phyloP scores from a whole-genome alignment of 2,329 filamentous ascomycete species.

The Paracamarosporium sp. region DNA sequence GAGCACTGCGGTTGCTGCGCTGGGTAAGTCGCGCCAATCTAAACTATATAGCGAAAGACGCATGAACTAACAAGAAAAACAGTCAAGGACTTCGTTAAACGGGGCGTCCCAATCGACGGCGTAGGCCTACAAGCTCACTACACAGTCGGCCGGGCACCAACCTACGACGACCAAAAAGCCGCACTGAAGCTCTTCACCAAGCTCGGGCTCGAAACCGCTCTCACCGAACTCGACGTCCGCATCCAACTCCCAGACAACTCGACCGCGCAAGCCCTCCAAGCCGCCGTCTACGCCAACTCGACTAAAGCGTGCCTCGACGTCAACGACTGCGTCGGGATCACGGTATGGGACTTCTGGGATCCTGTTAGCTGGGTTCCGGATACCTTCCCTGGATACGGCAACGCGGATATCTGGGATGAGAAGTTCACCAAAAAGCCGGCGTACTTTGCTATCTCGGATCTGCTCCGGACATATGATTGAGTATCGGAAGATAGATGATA shows the following conservation, averaged over 20 bases:
- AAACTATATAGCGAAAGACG: neutral
- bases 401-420: slow-evolving; percentile 39
- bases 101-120: slow-evolving; percentile 62
- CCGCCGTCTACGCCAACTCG: slow-evolving; percentile 52
- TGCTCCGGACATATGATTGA: slow-evolving; percentile 22
- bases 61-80: slow-evolving; percentile 2
- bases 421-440: slow-evolving; percentile 42
- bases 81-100: slow-evolving; percentile 43
- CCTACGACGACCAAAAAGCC: slow-evolving; percentile 50
- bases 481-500: neutral
- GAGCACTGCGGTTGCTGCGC: slow-evolving; percentile 36
- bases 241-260: slow-evolving; percentile 53
- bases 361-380: slow-evolving; percentile 47
- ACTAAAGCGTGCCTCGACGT: slow-evolving; percentile 46
- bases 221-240: slow-evolving; percentile 69
- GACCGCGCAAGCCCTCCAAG: slow-evolving; percentile 54
- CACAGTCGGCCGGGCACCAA: slow-evolving; percentile 61
- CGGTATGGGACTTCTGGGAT: slow-evolving; percentile 52
- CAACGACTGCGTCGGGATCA: slow-evolving; percentile 47
- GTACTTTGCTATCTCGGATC: slow-evolving; percentile 40
- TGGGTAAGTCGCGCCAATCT: slow-evolving; percentile 15
- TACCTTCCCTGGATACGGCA: slow-evolving; percentile 46
- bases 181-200: slow-evolving; percentile 60
- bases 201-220: slow-evolving; percentile 63
- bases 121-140: slow-evolving; percentile 69